phyloP scores from a whole-genome alignment of 306 rosid genomes.

The Myrica gale region DNA sequence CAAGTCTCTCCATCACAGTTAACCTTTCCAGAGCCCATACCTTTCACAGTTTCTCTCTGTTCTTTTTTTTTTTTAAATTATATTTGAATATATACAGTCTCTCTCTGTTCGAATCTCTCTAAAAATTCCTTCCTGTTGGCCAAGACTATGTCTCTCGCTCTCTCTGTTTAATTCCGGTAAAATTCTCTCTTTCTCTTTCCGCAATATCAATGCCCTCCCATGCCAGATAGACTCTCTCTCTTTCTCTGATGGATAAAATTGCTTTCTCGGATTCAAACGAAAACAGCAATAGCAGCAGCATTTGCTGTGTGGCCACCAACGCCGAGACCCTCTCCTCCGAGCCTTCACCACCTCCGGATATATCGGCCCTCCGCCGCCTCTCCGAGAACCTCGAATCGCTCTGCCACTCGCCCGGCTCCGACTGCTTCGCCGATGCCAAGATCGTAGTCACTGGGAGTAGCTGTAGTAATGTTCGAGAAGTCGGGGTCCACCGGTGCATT shows the following conservation, averaged over 20 bases:
- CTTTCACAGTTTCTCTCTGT: neutral
- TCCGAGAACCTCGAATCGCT: slow-evolving; percentile 45
- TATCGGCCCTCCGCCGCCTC: slow-evolving; percentile 34
- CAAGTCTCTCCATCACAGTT: too few relatives aligned
- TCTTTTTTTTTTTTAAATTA: too few relatives aligned
- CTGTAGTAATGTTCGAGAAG: slow-evolving; percentile 23
- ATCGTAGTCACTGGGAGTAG: slow-evolving; percentile 15
- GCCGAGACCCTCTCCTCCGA: slow-evolving; percentile 15
- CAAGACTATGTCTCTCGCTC: neutral
- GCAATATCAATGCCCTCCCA: neutral
- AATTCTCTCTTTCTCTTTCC: neutral
- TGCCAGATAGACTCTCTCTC: neutral
- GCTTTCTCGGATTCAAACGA: slow-evolving; percentile 42
- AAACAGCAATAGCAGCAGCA: slow-evolving; percentile 36
- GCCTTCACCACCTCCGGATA: slow-evolving; percentile 23
- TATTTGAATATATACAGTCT: too few relatives aligned
- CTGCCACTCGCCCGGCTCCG: slow-evolving; percentile 23
- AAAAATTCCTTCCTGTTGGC: neutral
- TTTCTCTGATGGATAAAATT: slow-evolving; percentile 26
- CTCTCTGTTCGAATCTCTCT: neutral
- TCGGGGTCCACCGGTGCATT: slow-evolving; percentile 53
- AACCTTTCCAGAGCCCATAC: too few relatives aligned
- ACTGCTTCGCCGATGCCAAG: slow-evolving; percentile 49
- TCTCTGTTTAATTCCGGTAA: neutral
- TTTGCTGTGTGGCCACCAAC: slow-evolving; percentile 14